phyloP scores from a whole-genome alignment of 2,329 filamentous ascomycete genomes.

The Cytospora schulzeri region DNA sequence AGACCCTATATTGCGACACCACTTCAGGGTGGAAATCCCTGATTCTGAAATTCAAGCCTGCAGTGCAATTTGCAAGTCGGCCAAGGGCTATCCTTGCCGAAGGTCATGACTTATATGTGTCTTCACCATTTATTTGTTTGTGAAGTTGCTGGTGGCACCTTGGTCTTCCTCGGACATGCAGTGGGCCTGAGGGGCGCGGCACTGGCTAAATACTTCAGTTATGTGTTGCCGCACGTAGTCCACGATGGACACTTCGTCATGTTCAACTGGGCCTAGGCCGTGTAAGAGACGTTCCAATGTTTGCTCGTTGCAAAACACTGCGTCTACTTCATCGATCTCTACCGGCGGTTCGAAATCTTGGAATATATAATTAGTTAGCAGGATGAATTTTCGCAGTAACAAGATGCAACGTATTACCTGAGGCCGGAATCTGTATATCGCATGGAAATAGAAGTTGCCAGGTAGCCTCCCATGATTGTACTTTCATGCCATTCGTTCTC shows the following conservation, averaged over 20 bases:
- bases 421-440: neutral
- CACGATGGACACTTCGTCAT: neutral
- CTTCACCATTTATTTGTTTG: too few species aligned
- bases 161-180: neutral
- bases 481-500: neutral
- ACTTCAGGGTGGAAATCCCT: too few species aligned
- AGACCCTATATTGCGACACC: too few species aligned
- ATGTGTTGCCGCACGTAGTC: neutral
- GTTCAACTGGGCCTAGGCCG: neutral
- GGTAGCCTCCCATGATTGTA: neutral
- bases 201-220: neutral
- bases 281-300: neutral
- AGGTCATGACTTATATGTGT: too few species aligned
- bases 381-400: too few species aligned
- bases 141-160: too few species aligned
- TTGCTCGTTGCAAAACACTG: neutral
- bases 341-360: neutral
- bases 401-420: neutral
- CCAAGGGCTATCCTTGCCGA: too few species aligned
- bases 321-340: constrained; percentile 6
- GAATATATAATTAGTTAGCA: neutral
- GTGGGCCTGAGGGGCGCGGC: neutral
- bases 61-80: too few species aligned
- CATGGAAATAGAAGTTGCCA: constrained; percentile 1
- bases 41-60: too few species aligned